Conservation (phyloP, 2,329 filamentous ascomycete genomes). For the Venturia pyrina region DNA sequence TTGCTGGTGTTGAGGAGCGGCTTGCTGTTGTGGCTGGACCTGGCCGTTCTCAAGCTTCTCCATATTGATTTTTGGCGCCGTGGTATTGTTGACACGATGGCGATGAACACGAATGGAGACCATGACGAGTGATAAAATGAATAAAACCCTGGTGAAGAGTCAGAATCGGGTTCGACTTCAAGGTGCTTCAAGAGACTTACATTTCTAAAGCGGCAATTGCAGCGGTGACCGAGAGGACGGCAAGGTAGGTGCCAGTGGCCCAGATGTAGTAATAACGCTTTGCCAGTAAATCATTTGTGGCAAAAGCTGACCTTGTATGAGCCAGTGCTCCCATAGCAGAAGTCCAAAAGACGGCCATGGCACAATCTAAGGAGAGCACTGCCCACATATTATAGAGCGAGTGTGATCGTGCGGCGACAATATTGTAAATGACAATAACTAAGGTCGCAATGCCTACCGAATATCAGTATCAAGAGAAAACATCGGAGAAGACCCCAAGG, state of each 20-base stretch:
- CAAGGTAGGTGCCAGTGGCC: conserved; percentile 17
- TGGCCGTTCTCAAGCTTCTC: conserved; percentile 12
- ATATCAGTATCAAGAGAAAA: conserved; percentile 17
- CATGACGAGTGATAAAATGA: conserved; percentile 14
- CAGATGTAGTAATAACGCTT: conserved; percentile 7
- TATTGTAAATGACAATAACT: conserved; percentile 36
- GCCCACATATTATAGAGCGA: conserved; percentile 45
- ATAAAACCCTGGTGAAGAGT: conserved; percentile 13
- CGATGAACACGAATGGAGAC: conserved; percentile 15
- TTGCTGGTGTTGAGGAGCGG: background rate
- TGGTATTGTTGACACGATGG: conserved; percentile 10
- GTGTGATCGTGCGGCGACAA: conserved; percentile 35
- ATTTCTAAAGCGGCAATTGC: conserved; percentile 21
- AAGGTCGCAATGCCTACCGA: conserved; percentile 32
- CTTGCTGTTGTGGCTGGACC: background rate
- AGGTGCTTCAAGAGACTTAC: conserved; percentile 16
- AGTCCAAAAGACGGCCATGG: conserved; percentile 45
- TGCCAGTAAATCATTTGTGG: background rate
- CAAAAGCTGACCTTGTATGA: conserved; percentile 14
- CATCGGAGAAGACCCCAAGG: background rate
- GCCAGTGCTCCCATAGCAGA: conserved; percentile 17
- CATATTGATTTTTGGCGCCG: background rate
- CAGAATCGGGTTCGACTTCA: background rate
- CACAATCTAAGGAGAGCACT: conserved; percentile 41
- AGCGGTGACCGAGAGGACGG: conserved; percentile 19